A percentile compares a stretch with the other conserved stretches of the same genome.
Evolutionary conservation across 495 filamentous ascomycete species (phyloP).

Genomic region (Aspergillus incahuasiensis): DNA sequence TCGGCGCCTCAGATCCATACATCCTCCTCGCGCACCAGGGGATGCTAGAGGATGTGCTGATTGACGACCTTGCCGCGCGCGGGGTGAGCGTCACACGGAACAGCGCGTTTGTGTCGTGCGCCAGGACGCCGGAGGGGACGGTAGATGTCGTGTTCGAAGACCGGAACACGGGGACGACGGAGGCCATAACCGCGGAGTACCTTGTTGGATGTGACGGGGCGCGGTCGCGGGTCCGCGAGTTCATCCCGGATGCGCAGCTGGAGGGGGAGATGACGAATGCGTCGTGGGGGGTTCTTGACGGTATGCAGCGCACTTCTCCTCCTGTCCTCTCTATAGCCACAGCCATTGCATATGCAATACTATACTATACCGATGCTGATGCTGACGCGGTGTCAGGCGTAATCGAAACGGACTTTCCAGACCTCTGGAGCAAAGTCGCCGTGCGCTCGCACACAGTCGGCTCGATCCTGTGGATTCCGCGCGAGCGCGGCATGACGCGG

Average conservation of each 20-base stretch:
- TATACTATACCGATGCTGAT: too few species aligned
- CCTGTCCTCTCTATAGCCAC: neutral
- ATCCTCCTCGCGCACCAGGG: constrained; percentile 71
- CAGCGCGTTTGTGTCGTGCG: constrained; percentile 52
- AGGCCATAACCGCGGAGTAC: constrained; percentile 21
- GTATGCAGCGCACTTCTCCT: constrained; percentile 21
- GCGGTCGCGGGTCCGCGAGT: constrained; percentile 25
- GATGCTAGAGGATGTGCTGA: constrained; percentile 64
- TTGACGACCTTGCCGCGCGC: constrained; percentile 56
- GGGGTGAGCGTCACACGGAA: constrained; percentile 54
- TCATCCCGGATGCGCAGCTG: constrained; percentile 53
- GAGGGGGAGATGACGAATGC: constrained; percentile 57
- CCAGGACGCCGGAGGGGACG: constrained; percentile 23
- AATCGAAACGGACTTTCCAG: constrained; percentile 70
- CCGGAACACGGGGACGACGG: constrained; percentile 6
- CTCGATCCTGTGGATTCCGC: constrained; percentile 72
- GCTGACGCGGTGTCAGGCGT: too few species aligned
- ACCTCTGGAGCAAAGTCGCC: constrained; percentile 66
- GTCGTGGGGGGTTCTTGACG: constrained; percentile 76
- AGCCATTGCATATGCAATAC: too few species aligned
- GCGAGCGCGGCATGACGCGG: constrained; percentile 69
- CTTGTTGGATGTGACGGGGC: constrained; percentile 35
- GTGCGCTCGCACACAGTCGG: constrained; percentile 64
- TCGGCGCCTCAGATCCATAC: constrained; percentile 67
- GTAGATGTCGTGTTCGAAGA: constrained; percentile 27